Evolutionary conservation across 768 basidiomycete species (phyloP), one percentile per base, ranked within the genome.

Genomic region (Daedaleopsis nitida): DNA sequence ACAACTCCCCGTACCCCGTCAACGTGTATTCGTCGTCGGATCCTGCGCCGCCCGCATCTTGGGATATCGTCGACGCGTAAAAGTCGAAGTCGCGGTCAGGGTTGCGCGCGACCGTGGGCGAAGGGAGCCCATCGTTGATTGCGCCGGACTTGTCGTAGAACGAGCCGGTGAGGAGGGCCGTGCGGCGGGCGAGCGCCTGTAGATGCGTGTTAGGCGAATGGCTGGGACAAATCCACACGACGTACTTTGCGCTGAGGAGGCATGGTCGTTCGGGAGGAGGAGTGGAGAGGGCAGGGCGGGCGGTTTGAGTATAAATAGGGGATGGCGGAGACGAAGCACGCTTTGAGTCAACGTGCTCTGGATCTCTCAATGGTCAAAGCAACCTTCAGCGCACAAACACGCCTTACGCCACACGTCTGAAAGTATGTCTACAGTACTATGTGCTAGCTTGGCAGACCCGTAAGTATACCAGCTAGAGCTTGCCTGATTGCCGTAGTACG

Each of bases 1-100:
- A 59, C 39, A 64, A 24, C 54, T 64, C 62, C 43, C 62, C 62
- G 55, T 59, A 64, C 24, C 62, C 62, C 27, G 62, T 64, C 57
- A 64, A 58, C 34, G 54, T 56, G 55, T 64, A 64, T 43, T 58
- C 62, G n/a, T 64, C 62, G 47, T 60, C 58, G 24, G 32, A 47
- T 32, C 56, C 60, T 12, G 39, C 39, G 39, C 13, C 17, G 10
- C 39, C 17, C 13, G 39, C 17, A 10, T 42, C 39, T 42, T 42
- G 39, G 39, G 39, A 3, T 32, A 32, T 32, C 7, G 27, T 32
- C 13, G 39, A 12, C 59, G 39, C 43, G 39, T 21, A 44, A 42
- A 37, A 51, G 17, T 44, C 38, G 27, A 38, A 53, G 37, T 37
- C 52, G 9, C 45, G 45, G 45, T 47, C n/a, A 17, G 21, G 47